Base-by-base conservation (phyloP, 306 rosid genomes). In the Trifolium fragiferum region DNA sequence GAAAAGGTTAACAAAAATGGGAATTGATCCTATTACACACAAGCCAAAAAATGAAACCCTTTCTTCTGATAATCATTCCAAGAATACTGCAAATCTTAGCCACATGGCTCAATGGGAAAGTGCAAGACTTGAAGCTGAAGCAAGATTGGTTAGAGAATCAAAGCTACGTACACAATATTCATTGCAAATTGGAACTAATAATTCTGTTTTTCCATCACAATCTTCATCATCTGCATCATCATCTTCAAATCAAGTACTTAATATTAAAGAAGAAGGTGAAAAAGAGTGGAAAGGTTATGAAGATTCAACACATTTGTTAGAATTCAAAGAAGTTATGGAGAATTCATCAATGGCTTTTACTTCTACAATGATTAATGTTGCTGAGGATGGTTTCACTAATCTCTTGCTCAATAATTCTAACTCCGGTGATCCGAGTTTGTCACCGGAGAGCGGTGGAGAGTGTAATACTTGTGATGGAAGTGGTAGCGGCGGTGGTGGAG, bases 21-120 rank as follows among this genome's bases (percentile, higher is more conserved):
- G 98, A 33, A 89, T 93, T 12, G 97, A 93, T 70, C 98, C 98
- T 0, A 87, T 91, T 4, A 93, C 97, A 16, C 98, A 93, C 89
- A 93, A 91, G 81, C 87, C 98, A 21, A 91, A 84, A 71, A 89
- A 89, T 47, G 97, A 91, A 73, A 80, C 93, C 49, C 75, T 89
- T 21, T 67, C 77, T 67, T 74, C 85, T 20, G 90, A 82, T 49
- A 87, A 88, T 40, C 89, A 86, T 23, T 79, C 96, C 69, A 93
- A 93, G 80, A 87, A 15, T 60, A 91, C 88, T 1, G 84, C 97
- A 44, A 91, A 89, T 53, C 90, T 93, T 13, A 91, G 93, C 85
- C 98, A 93, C 85, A 93, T 89, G 92, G 97, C 98, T 66, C 97
- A 93, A 76, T 93, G 98, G 98, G 98, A 93, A 68, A 93, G 98